A percentile compares a stretch with the other conserved stretches of the same genome.
Evolutionary conservation across 75 land plant genomes (phyloP).

Genomic region (Ceratopteris richardii): DNA sequence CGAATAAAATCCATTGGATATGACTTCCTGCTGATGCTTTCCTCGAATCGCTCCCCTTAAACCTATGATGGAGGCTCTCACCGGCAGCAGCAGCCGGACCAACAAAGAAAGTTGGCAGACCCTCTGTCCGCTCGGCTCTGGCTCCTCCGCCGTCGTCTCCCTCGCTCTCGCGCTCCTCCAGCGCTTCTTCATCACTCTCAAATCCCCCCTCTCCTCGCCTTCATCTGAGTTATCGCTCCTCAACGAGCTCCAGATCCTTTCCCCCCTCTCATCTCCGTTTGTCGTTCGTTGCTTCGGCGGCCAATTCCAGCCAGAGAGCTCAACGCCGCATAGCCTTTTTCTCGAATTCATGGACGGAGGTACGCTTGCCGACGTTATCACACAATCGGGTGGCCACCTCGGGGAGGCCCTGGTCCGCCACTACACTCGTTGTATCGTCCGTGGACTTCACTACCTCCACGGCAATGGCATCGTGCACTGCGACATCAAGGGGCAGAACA

Average conservation of each 20-base stretch:
- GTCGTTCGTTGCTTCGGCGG: constrained; percentile 50
- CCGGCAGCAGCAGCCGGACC: no score
- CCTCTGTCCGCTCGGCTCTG: constrained; percentile 41
- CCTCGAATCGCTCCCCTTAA: no score
- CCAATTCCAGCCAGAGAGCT: no score
- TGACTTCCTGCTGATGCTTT: no score
- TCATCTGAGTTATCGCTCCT: constrained; percentile 27
- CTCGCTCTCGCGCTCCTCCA: constrained; percentile 16
- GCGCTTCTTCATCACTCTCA: constrained; percentile 54
- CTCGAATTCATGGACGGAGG: constrained; percentile 57
- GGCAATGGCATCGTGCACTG: constrained; percentile 55
- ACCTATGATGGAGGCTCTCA: no score
- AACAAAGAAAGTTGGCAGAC: constrained; percentile 22
- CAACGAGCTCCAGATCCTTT: constrained; percentile 47
- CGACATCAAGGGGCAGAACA: constrained; percentile 57
- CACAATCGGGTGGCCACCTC: constrained; percentile 16
- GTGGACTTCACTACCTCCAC: constrained; percentile 33
- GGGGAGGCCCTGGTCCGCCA: constrained; percentile 21
- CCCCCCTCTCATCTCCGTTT: constrained; percentile 25
- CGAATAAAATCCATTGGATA: no score
- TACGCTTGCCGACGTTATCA: constrained; percentile 28
- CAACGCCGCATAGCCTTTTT: constrained; percentile 16
- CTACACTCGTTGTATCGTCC: constrained; percentile 20
- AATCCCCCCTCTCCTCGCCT: constrained; percentile 31
- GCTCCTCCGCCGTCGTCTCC: constrained; percentile 51